Evolutionary conservation across 2,329 filamentous ascomycete species (phyloP).

Genomic region (Graphiopsis chlorocephala): DNA sequence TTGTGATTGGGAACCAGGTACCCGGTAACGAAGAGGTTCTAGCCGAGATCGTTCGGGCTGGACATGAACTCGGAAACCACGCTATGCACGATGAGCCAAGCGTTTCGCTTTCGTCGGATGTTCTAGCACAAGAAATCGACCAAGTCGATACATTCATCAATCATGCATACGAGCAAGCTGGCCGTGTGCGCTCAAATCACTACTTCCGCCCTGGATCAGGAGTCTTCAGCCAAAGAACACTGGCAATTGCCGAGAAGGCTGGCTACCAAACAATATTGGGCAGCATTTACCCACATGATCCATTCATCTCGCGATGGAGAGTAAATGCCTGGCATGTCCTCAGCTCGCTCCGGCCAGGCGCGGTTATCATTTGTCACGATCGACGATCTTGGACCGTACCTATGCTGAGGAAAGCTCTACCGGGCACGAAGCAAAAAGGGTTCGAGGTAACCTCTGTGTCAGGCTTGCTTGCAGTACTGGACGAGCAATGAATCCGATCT

Average conservation of each 20-base stretch:
- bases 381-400: conserved; percentile 76
- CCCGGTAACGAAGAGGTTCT: conserved; percentile 51
- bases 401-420: conserved; percentile 72
- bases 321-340: conserved; percentile 77
- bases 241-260: conserved; percentile 55
- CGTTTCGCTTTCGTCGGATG: conserved; percentile 55
- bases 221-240: conserved; percentile 73
- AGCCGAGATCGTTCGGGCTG: conserved; percentile 51
- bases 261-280: conserved; percentile 76
- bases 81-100: conserved; percentile 84
- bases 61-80: conserved; percentile 72
- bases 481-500: not conserved
- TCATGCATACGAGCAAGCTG: conserved; percentile 51
- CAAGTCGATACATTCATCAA: conserved; percentile 62
- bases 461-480: not conserved
- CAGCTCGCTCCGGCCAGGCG: conserved; percentile 73
- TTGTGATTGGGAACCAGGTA: conserved; percentile 80
- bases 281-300: conserved; percentile 84
- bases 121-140: conserved; percentile 62
- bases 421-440: conserved; percentile 65
- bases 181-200: conserved; percentile 48
- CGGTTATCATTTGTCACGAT: conserved; percentile 84
- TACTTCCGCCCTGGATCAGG: conserved; percentile 85
- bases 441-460: conserved; percentile 71
- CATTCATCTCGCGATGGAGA: conserved; percentile 69